Evolutionary conservation across 2,329 filamentous ascomycete species (phyloP), one percentile per base, ranked within the genome.

Genomic region (Aspergillus ruber): DNA sequence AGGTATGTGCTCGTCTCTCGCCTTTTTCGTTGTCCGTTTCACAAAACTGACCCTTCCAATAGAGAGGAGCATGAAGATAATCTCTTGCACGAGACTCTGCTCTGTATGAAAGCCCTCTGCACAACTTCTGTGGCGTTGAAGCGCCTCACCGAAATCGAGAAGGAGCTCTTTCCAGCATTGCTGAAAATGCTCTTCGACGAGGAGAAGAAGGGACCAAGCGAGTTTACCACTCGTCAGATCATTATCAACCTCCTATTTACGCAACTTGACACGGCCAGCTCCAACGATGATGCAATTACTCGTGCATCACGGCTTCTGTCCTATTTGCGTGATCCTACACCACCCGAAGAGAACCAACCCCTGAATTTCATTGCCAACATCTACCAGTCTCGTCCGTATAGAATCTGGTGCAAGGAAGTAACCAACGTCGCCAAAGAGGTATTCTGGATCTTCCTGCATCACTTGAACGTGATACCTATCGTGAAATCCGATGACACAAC

Each of bases 381-480:
- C 83, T 85, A 87, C 57, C 83, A 85, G 32, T 82, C 89, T 43
- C 81, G 91, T 0, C 91, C 91, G 0, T 98, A 96, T 67, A 86
- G 89, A 29, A 81, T 95, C 2, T 98, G 91, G 91, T 89, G 85
- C 70, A 93, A 90, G 67, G 93, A 98, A 70, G 83, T 91, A 15
- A 84, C 85, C 50, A 90, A 87, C 59, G 91, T 97, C 42, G 95
- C 90, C 38, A 96, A 96, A 68, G 91, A 98, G 67, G 91, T 97
- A 23, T 98, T 98, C 66, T 98, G 91, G 91, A 97, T 97, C 64
- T 98, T 97, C 72, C 77, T 97, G 46, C 91, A 97, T 69, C 87
- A 95, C 57, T 76, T 95, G 49, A 97, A 97, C 60, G 84, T 96
- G 41, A 80, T 97, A 33, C 79, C 88, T 27, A 57, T 70, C 47